phyloP scores from a whole-genome alignment of 176 grass and related monocot species.

The Lolium multiflorum region DNA sequence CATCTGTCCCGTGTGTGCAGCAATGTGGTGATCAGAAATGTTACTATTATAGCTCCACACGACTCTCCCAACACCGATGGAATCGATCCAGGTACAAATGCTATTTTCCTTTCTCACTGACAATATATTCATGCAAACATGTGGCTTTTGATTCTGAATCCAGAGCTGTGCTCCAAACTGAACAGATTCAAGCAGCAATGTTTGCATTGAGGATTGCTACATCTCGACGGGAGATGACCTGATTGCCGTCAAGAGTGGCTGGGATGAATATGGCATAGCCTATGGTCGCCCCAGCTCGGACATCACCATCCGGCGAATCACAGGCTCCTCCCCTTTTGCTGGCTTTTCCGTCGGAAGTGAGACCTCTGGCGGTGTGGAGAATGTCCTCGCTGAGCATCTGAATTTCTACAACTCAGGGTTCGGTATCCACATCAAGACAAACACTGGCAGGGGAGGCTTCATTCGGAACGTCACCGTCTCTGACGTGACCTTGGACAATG shows the following conservation, averaged over 20 bases:
- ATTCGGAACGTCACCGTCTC: conserved; percentile 82
- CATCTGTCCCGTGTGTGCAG: conserved; percentile 54
- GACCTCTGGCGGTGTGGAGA: conserved; percentile 77
- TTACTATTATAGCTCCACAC: conserved; percentile 85
- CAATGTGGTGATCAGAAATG: conserved; percentile 85
- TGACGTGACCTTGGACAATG: conserved; percentile 63
- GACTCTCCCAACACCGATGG: conserved; percentile 96
- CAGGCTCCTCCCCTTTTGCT: conserved; percentile 73
- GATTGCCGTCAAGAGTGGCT: conserved; percentile 86
- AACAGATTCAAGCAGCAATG: conserved; percentile 87
- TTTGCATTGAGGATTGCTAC: conserved; percentile 92
- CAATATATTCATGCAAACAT: conserved; percentile 25
- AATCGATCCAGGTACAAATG: conserved; percentile 79
- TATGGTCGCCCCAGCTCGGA: conserved; percentile 69
- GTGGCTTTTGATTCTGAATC: not conserved
- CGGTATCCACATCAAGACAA: conserved; percentile 91
- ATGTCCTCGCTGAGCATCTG: conserved; percentile 75
- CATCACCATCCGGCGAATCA: conserved; percentile 75
- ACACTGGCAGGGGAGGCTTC: conserved; percentile 88
- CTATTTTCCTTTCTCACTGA: conserved; percentile 28
- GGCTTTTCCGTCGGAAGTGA: conserved; percentile 83
- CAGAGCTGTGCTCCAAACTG: conserved; percentile 17
- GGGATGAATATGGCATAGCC: conserved; percentile 92
- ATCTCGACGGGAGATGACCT: conserved; percentile 93
- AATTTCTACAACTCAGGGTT: conserved; percentile 70